phyloP scores from a whole-genome alignment of 106 monocot genomes.

The Dendrobium chrysotoxum region DNA sequence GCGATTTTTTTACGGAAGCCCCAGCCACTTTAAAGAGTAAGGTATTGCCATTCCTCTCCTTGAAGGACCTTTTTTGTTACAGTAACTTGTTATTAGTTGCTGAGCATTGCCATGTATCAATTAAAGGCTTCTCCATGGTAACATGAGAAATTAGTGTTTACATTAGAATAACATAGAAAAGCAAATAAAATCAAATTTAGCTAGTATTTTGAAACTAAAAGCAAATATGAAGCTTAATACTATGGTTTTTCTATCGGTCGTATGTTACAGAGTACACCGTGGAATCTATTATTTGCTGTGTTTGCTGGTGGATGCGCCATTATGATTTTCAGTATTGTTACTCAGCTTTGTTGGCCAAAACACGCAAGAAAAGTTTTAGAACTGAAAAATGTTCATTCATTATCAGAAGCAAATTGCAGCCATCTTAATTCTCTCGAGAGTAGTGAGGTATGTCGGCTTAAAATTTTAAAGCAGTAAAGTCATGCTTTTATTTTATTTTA shows the following conservation, averaged over 20 bases:
- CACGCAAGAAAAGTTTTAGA: constrained; percentile 28
- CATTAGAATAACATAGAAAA: too few relatives aligned
- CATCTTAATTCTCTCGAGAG: constrained; percentile 26
- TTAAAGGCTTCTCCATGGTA: too few relatives aligned
- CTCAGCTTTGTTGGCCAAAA: constrained; percentile 39
- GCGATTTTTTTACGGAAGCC: constrained; percentile 21
- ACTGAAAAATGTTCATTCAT: constrained; percentile 12
- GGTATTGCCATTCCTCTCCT: constrained; percentile 22
- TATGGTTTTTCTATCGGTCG: background rate
- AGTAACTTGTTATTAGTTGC: too few relatives aligned
- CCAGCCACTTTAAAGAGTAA: constrained; percentile 33
- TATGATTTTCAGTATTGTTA: constrained; percentile 34
- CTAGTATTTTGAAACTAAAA: background rate
- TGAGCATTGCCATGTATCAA: too few relatives aligned
- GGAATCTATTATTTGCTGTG: constrained; percentile 32
- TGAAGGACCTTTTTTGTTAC: too few relatives aligned
- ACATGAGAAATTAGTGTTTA: too few relatives aligned
- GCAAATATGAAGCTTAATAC: background rate
- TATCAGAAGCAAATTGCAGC: constrained; percentile 16
- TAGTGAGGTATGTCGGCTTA: constrained; percentile 34
- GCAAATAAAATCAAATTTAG: background rate
- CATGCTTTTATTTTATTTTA: background rate
- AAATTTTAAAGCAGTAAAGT: background rate
- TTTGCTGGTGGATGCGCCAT: constrained; percentile 42
- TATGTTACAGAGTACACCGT: constrained; percentile 37